phyloP scores from a whole-genome alignment of 768 basidiomycete genomes.

The Trametes cingulata region DNA sequence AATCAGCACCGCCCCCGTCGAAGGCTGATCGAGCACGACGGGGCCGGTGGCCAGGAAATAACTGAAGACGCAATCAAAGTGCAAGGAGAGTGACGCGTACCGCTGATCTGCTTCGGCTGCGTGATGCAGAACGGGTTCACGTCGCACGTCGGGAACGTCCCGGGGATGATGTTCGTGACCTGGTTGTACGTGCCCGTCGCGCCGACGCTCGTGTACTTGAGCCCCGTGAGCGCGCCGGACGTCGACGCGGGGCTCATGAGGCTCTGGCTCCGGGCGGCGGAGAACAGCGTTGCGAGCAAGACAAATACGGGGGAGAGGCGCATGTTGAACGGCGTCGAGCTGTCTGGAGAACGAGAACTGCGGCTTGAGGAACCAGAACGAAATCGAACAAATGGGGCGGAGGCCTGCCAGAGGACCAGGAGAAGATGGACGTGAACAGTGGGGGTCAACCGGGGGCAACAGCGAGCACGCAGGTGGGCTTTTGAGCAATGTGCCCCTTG shows the following conservation, averaged over 20 bases:
- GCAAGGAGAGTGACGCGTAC: conserved; percentile 7
- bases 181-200: conserved; percentile 29
- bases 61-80: not conserved
- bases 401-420: conserved; percentile 17
- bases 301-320: not conserved
- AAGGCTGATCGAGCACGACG: not conserved
- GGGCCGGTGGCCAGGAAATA: no score
- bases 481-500: conserved; percentile 4
- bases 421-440: not conserved
- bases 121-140: conserved; percentile 28
- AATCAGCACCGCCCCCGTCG: not conserved
- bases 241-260: conserved; percentile 17
- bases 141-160: conserved; percentile 26
- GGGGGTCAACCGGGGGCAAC: not conserved
- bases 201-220: conserved; percentile 29
- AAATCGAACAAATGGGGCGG: not conserved
- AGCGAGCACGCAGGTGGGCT: not conserved
- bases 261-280: conserved; percentile 11
- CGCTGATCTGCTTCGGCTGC: conserved; percentile 20
- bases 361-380: not conserved
- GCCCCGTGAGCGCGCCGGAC: conserved; percentile 26
- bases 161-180: conserved; percentile 30
- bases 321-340: conserved; percentile 8
- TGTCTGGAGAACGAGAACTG: not conserved
- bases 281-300: conserved; percentile 6